Conservation (phyloP, 73 alveolate genomes). For the Paramecium tetraurelia region DNA sequence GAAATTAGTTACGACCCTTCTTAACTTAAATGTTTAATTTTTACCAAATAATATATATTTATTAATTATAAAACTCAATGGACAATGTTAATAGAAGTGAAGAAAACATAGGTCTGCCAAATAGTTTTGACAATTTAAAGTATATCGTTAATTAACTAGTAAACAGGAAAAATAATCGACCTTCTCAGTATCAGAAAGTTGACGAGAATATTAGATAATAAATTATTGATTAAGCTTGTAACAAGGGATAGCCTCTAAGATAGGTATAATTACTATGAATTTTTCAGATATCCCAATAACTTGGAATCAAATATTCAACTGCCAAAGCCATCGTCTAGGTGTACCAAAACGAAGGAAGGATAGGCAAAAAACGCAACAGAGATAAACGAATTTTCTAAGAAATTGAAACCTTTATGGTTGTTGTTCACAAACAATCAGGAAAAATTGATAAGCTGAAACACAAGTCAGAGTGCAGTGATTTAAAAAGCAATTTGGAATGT, state of each 20-base stretch:
- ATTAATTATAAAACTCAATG: background rate
- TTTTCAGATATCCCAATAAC: background rate
- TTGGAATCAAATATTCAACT: constrained; percentile 31
- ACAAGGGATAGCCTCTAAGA: background rate
- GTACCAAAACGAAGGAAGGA: constrained; percentile 29
- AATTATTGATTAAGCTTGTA: background rate
- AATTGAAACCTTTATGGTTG: background rate
- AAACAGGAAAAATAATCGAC: background rate
- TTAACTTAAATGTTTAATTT: background rate
- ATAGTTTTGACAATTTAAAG: background rate
- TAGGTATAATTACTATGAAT: background rate
- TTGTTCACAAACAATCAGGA: background rate
- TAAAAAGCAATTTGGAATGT: background rate
- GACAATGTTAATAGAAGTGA: background rate
- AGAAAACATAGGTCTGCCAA: background rate
- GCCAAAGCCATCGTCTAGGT: constrained; percentile 23
- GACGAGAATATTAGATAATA: background rate
- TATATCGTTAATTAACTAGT: background rate
- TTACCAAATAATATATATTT: background rate
- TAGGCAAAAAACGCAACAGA: constrained; percentile 25
- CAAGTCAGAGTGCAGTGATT: constrained; percentile 7
- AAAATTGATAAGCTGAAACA: background rate
- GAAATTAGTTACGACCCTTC: background rate
- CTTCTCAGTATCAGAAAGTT: background rate
- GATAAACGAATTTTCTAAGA: constrained; percentile 11